Conservation (phyloP, 805 yeast species). For the Candida chauliodis region DNA sequence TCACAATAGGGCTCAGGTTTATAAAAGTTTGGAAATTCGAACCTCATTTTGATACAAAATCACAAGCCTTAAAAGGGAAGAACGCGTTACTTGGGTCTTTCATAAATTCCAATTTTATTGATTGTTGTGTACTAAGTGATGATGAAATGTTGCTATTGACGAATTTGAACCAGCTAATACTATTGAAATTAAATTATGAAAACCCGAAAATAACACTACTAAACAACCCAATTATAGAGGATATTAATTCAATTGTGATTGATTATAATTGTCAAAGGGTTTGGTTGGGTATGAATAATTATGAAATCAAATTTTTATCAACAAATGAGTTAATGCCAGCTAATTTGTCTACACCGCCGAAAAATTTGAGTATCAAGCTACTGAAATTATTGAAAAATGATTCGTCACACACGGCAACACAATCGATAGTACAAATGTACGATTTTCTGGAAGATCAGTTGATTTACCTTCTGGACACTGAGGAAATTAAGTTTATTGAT, state of each 20-base stretch:
- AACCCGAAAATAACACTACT: slow-evolving; percentile 15
- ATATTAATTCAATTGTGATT: slow-evolving; percentile 17
- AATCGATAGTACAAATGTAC: slow-evolving; percentile 24
- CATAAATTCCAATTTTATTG: slow-evolving; percentile 49
- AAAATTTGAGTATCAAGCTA: neutral
- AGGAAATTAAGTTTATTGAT: slow-evolving; percentile 31
- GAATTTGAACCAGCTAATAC: slow-evolving; percentile 28
- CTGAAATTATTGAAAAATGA: slow-evolving; percentile 7
- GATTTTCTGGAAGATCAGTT: slow-evolving; percentile 20
- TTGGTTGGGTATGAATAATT: slow-evolving; percentile 22
- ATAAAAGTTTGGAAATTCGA: slow-evolving; percentile 59
- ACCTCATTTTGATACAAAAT: slow-evolving; percentile 14
- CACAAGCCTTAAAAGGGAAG: slow-evolving; percentile 48
- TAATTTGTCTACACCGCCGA: neutral
- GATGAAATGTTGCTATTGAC: slow-evolving; percentile 36
- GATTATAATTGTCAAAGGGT: slow-evolving; percentile 18
- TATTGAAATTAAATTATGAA: slow-evolving; percentile 22
- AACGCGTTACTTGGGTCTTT: slow-evolving; percentile 53
- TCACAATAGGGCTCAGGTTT: slow-evolving; percentile 61
- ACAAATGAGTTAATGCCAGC: slow-evolving; percentile 13
- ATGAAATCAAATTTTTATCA: slow-evolving; percentile 10
- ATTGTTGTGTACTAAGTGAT: slow-evolving; percentile 28
- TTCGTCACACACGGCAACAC: neutral
- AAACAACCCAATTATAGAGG: slow-evolving; percentile 14
- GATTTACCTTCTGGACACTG: slow-evolving; percentile 32